Base-by-base conservation (phyloP, 805 yeast genomes). In the Blastobotrys muscicola region DNA sequence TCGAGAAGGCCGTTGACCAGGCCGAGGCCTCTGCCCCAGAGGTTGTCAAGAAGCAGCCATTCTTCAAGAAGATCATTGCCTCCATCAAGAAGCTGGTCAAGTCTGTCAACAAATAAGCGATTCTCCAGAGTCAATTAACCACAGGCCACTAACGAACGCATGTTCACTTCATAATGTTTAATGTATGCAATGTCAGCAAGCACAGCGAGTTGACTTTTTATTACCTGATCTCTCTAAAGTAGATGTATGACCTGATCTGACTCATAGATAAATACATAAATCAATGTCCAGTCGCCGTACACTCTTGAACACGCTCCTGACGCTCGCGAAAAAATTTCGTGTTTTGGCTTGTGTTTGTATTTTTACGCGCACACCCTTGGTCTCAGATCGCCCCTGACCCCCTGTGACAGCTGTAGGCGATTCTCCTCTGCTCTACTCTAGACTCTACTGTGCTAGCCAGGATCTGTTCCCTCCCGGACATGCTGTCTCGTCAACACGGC, bases 71-170 rank as follows among this genome's bases (percentile, higher is more conserved):
- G 53, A 38, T 48, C 30, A 33, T 47, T 23, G 37, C 42, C 34
- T 44, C 47, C 14, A 42, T 56, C 46, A 56, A 56, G 60, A 56
- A 54, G 55, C 48, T 56, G 30, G 59, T 54, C 50, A 56, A 56
- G 54, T 44, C 46, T 39, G 59, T 56, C 43, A 52, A 50, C 57
- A 52, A 52, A 44, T 55, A 56, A 47, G 50, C 39, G 13, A 23
- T 36, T 39, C 31, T 35, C 29, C 39, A 33, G 32, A 42, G 31
- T 15, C 36, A 16, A 43, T 7, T 35, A 20, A 32, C 33, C 39
- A 32, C 44, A 15, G 38, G 26, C 38, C 44, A 39, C 44, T 39
- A 30, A 33, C 33, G 35, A 38, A 42, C 41, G 23, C 35, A 34
- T 29, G 14, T 43, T 30, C 37, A 20, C 29, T 36, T 40, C 35